Conservation (phyloP, 225 moss, liverwort and hornwort genomes). For the Sphagnum tenellum region DNA sequence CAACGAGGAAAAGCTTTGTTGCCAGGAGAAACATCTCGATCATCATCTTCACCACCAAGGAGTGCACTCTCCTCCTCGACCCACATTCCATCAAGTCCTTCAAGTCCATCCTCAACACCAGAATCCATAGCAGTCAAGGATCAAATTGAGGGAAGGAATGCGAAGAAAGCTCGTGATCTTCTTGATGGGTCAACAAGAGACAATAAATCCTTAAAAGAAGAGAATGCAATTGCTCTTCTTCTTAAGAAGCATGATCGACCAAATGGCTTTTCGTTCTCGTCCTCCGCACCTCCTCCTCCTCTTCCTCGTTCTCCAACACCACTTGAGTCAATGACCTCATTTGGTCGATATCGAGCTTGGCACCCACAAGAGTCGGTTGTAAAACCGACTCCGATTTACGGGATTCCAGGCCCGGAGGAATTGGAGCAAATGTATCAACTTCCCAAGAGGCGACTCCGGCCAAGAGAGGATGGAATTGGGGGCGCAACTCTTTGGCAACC, state of each 20-base stretch:
- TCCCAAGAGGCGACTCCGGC: conserved; percentile 27
- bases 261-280: no score
- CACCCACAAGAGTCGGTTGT: conserved; percentile 55
- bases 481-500: conserved; percentile 76
- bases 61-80: conserved; percentile 1
- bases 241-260: no score
- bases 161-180: background rate
- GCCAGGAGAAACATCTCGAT: conserved; percentile 2
- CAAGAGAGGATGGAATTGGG: conserved; percentile 52
- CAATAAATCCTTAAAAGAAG: no score
- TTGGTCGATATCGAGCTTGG: conserved; percentile 65
- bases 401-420: conserved; percentile 22
- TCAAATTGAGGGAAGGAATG: background rate
- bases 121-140: background rate
- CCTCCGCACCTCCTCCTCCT: no score
- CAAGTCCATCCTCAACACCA: conserved; percentile 1
- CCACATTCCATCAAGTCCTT: conserved; percentile 1
- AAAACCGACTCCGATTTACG: conserved; percentile 3
- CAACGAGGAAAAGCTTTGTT: background rate
- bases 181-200: background rate
- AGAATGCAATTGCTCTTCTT: no score
- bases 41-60: background rate
- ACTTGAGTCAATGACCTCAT: conserved; percentile 11
- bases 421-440: conserved; percentile 36
- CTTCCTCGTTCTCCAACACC: background rate